Base-by-base conservation (phyloP, 2,329 filamentous ascomycete species). In the Aureobasidium musti region DNA sequence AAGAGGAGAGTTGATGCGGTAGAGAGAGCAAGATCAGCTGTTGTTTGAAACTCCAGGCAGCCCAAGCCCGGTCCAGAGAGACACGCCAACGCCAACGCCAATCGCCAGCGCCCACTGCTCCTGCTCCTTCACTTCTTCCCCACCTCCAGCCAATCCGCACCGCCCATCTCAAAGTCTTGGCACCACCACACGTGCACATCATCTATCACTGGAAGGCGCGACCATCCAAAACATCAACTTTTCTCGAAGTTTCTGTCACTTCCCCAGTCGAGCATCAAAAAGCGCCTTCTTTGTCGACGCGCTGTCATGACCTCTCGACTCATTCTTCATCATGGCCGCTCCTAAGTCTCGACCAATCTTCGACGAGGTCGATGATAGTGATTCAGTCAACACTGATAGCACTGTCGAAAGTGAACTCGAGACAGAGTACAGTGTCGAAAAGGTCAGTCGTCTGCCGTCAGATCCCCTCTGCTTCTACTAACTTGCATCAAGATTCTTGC, bases 351-450 rank as follows among this genome's bases (percentile, higher is more conserved):
- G 41, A 47, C 3, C 5, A 11, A 10, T 37, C 30, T 61, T 61
- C 11, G 56, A 45, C 1, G 65, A 66, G 33, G 63, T 49, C 37
- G 39, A 59, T 13, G 61, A 66, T 21, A 49, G 45, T n/a, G 67
- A 67, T 43, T 50, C 52, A n/a, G 64, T 61, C 45, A 41, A 17
- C 28, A 61, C 64, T 13, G 66, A 64, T 23, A 72, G 73, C 8
- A 75, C 74, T 1, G 68, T 54, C 21, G 23, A 64, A n/a, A 53
- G 45, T 5, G 64, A 69, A 8, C 68, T 68, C 33, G 71, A 72
- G 71, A 5, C 69, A 67, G 68, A 69, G 11, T 77, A 74, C 61
- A 56, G 67, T 14, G 74, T 77, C 17, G 75, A 77, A 41, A 68
- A 67, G 39, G 54, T 59, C n/a, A n/a, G 10, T 23, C 11, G 6